Evolutionary conservation across 257 asterid species (phyloP).

Genomic region (Salvia splendens): DNA sequence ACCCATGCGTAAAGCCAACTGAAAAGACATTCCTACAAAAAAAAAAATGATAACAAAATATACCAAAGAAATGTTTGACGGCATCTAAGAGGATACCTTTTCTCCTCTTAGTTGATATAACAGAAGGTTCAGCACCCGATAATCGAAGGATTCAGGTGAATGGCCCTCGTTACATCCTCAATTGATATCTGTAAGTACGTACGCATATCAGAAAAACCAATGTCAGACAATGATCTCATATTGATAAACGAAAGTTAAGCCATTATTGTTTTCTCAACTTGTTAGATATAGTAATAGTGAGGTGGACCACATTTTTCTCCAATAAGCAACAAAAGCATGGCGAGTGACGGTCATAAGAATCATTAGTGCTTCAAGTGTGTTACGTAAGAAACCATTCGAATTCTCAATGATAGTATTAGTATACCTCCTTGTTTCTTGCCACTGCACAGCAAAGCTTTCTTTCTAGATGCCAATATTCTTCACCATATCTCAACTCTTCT

Average conservation of each 20-base stretch:
- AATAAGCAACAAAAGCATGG: background rate
- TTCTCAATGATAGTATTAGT: background rate
- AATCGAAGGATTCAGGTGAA: constrained; percentile 87
- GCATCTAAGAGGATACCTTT: constrained; percentile 49
- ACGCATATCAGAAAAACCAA: constrained; percentile 35
- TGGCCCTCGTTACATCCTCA: constrained; percentile 75
- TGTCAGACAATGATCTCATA: constrained; percentile 12
- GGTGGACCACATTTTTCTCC: constrained; percentile 12
- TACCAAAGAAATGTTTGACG: constrained; percentile 11
- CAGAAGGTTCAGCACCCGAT: constrained; percentile 83
- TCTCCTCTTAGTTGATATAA: constrained; percentile 72
- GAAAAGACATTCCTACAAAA: constrained; percentile 9
- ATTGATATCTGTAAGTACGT: constrained; percentile 60
- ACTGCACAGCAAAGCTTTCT: constrained; percentile 75
- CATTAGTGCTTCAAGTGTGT: background rate
- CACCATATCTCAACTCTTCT: constrained; percentile 72
- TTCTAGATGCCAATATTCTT: constrained; percentile 89
- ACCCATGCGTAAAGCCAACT: background rate
- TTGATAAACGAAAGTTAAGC: background rate
- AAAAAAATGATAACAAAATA: constrained; percentile 1
- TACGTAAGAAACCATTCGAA: background rate
- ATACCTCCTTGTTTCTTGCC: constrained; percentile 59
- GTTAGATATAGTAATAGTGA: background rate
- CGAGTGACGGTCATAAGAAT: background rate
- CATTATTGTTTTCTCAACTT: background rate